Base-by-base conservation (phyloP, 768 basidiomycete species). In the Boletus subcaerulescens region DNA sequence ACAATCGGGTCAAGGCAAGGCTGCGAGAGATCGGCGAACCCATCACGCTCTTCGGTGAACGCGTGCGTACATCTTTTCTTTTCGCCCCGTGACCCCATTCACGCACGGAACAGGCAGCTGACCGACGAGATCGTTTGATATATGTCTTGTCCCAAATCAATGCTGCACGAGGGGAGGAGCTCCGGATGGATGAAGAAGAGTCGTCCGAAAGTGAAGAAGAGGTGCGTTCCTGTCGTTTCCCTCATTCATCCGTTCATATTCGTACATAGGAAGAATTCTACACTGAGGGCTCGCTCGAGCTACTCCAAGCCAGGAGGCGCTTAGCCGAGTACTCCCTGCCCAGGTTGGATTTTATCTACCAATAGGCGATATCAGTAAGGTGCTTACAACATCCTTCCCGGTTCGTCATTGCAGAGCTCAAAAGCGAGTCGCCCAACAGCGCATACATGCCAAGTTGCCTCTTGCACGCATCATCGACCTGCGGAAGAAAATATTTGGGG, bases 21-120 rank as follows among this genome's bases (percentile, higher is more conserved):
- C 78, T 99, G 55, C 80, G 97, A 53, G 93, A 96, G 74, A 86
- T 97, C 62, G 95, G 93, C 38, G 93, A 99, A 70, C 97, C 97
- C 38, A 95, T 98, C 65, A 98, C 95, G 6, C 80, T 98, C 26
- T 99, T 98, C 63, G 97, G 95, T 59, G 97, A 98, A 82, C 86
- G 93, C 55, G 94, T 97, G 67, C 71, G 92, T 83, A n/a, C 54
- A 56, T 59, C 43, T 46, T 4, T 26, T 33, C 31, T 22, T 8
- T 43, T 26, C 44, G 26, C 31, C 43, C 35, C 29, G 52, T 41
- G 49, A 65, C 38, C 43, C 36, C 45, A 53, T 56, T 58, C 54
- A 62, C 44, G 44, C 55, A 55, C 58, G 60, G 41, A 57, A 59
- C 70, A 98, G 94, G 91, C 93, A 62, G 93, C 94, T 65, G 97